Conservation (phyloP, 2,329 filamentous ascomycete genomes). For the Aspergillus quadricinctus region DNA sequence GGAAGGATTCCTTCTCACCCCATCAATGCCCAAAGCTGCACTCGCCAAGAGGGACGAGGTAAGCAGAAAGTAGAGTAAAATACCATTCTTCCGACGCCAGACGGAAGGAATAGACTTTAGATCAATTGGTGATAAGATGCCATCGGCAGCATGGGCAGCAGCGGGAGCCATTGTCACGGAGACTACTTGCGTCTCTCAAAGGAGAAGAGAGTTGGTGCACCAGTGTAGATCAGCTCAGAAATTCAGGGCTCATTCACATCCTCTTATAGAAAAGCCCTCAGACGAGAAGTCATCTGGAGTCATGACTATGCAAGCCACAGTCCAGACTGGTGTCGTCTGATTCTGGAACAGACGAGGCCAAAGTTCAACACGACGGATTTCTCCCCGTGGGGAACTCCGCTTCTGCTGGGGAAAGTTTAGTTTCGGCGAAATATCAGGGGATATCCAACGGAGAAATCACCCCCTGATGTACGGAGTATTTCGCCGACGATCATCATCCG, state of each 20-base stretch:
- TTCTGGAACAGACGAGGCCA: background rate
- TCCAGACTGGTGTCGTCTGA: background rate
- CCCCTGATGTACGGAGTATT: background rate
- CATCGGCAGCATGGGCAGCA: constrained; percentile 20
- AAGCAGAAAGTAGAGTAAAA: constrained; percentile 42
- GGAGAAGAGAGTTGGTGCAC: background rate
- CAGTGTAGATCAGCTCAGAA: background rate
- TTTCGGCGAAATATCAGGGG: background rate
- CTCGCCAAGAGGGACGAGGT: constrained; percentile 43
- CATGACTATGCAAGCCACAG: background rate
- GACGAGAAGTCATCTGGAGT: background rate
- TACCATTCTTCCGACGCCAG: constrained; percentile 36
- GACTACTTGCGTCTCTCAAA: background rate
- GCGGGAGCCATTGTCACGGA: constrained; percentile 15
- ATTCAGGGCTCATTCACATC: background rate
- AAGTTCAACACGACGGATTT: background rate
- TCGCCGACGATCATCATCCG: background rate
- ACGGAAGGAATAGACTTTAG: constrained; percentile 17
- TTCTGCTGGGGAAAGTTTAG: background rate
- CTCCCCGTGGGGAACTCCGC: background rate
- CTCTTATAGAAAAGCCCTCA: background rate
- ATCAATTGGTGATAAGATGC: constrained; percentile 19
- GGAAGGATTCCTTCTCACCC: constrained; percentile 26
- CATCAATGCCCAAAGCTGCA: constrained; percentile 42
- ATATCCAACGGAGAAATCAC: background rate